Evolutionary conservation across 352 stramenopile genomes (phyloP), one percentile per base, ranked within the genome.

Genomic region (Pythium scleroteichum): DNA sequence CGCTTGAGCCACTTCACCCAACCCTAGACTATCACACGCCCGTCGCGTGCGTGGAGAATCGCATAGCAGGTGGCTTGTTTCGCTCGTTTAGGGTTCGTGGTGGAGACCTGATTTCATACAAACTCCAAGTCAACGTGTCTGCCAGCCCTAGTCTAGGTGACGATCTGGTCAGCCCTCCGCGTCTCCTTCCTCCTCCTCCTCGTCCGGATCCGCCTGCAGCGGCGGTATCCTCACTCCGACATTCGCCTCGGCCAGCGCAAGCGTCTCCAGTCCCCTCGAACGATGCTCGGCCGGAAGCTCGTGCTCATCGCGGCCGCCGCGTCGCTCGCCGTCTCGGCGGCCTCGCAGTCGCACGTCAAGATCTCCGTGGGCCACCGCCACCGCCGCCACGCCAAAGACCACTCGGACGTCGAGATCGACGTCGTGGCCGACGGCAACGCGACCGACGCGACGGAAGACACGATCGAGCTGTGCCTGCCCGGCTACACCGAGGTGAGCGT

Each of bases 401-500:
- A 27, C 27, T 24, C 29, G 9, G 27, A 59, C 40, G 26, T 65
- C 58, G 46, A 54, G 42, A 49, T 63, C 47, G 45, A 56, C 47
- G 42, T 53, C 44, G 29, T 35, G 5, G 5, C 29, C 29, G 10
- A 35, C 5, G 29, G 5, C 29, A 35, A 35, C 40, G 17, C 17
- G 35, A 41, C 10, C 10, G 35, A 64, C 7, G 48, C 66, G 6
- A 53, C 69, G 9, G 64, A 68, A 7, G 65, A 68, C 32, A 73
- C 66, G 24, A 72, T 84, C 27, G 56, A 56, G 9, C 64, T 66
- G n/a, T n/a, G n/a, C n/a, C n/a, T n/a, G n/a, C n/a, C n/a, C n/a
- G n/a, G n/a, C n/a, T n/a, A n/a, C n/a, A n/a, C n/a, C n/a, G n/a
- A n/a, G 22, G 48, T 65, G 41, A 71, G 52, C 27, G 59, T 62